A percentile compares a stretch with the other conserved stretches of the same genome.
phyloP scores from a whole-genome alignment of 306 rosid genomes.

The Inga leiocalycina region DNA sequence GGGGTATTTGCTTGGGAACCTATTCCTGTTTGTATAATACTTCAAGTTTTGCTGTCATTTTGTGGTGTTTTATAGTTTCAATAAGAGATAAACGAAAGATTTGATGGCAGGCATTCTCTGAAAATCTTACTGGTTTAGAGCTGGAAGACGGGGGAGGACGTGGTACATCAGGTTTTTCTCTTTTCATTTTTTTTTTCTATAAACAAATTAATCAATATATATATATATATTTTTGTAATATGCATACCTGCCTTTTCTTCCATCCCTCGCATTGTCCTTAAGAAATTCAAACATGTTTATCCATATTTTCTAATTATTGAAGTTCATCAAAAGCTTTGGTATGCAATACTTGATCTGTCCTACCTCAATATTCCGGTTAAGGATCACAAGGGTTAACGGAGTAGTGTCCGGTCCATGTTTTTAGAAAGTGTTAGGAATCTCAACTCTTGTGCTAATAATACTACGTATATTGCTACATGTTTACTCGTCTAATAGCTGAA shows the following conservation, averaged over 20 bases:
- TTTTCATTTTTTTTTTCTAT: not conserved
- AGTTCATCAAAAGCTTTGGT: not conserved
- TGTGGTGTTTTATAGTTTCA: conserved; percentile 3
- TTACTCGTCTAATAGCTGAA: conserved; percentile 1
- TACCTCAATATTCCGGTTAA: not conserved
- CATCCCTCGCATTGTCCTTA: not conserved
- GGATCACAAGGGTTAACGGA: not conserved
- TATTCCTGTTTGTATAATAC: not conserved
- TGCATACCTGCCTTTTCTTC: not conserved
- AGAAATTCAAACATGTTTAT: conserved; percentile 19
- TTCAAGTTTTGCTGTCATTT: conserved; percentile 17
- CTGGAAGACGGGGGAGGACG: conserved; percentile 99
- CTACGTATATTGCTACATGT: conserved; percentile 1
- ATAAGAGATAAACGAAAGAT: conserved; percentile 23
- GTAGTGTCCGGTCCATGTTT: not conserved
- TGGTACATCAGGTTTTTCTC: conserved; percentile 83
- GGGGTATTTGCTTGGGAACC: conserved; percentile 51
- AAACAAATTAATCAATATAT: not conserved
- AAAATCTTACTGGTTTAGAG: conserved; percentile 92
- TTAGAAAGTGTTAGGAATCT: not conserved
- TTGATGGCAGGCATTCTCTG: conserved; percentile 80
- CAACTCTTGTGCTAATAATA: not conserved
- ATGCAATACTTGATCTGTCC: conserved; percentile 3
- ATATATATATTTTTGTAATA: not conserved
- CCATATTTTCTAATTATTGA: not conserved